Evolutionary conservation across 495 filamentous ascomycete species (phyloP).

Genomic region (Xylaria curta): DNA sequence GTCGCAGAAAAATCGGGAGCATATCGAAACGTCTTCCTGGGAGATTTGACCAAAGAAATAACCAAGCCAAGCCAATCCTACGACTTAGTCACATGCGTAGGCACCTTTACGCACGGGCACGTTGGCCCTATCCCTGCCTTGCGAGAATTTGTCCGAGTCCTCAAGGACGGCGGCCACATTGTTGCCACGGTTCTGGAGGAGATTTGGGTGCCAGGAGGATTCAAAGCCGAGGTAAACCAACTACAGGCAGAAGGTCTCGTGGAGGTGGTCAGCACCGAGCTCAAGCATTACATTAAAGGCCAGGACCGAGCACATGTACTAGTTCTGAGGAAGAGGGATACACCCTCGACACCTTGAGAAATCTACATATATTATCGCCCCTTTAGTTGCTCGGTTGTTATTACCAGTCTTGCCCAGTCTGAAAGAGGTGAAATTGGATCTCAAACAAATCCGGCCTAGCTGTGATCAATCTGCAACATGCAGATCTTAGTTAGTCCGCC

Average conservation of each 20-base stretch:
- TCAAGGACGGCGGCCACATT: conserved; percentile 47
- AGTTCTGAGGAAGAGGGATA: conserved; percentile 42
- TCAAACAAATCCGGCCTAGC: background rate
- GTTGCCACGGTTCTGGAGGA: conserved; percentile 52
- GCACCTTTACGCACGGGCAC: conserved; percentile 56
- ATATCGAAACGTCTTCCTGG: conserved; percentile 47
- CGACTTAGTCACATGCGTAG: conserved; percentile 53
- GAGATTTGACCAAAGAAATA: conserved; percentile 48
- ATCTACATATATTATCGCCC: background rate
- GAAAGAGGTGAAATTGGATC: background rate
- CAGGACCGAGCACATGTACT: conserved; percentile 47
- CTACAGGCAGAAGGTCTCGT: conserved; percentile 32
- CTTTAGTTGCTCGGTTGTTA: background rate
- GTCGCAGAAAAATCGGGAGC: conserved; percentile 49
- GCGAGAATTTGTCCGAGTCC: conserved; percentile 49
- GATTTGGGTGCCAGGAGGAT: conserved; percentile 49
- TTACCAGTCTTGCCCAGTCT: background rate
- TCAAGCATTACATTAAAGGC: conserved; percentile 43
- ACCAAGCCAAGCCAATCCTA: conserved; percentile 43
- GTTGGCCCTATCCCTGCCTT: conserved; percentile 52
- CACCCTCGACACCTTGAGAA: background rate
- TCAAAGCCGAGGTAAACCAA: conserved; percentile 48
- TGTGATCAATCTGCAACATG: background rate
- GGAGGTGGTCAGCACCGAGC: conserved; percentile 44
- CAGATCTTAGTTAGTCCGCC: background rate